phyloP scores from a whole-genome alignment of 192 early-diverging fungal species.

The Podila epigama region DNA sequence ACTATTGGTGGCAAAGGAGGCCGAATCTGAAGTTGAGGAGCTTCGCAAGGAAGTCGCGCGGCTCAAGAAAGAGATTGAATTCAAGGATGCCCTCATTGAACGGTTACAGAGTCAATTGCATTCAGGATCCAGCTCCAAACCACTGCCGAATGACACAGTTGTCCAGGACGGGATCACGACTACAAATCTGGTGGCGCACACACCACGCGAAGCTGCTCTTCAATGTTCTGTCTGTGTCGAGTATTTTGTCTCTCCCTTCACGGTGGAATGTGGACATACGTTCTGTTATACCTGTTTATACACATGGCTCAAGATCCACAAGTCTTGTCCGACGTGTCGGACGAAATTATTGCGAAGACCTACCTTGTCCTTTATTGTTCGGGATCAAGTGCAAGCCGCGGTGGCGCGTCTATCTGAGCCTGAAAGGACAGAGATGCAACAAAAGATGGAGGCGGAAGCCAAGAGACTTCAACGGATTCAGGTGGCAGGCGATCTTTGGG shows the following conservation, averaged over 20 bases:
- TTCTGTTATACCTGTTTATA: slow-evolving; percentile 49
- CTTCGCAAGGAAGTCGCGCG: slow-evolving; percentile 24
- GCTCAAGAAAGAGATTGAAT: slow-evolving; percentile 39
- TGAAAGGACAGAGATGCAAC: slow-evolving; percentile 3
- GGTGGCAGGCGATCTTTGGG: slow-evolving; percentile 23
- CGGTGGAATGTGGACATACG: slow-evolving; percentile 49
- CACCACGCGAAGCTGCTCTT: slow-evolving; percentile 7
- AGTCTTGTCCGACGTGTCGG: slow-evolving; percentile 50
- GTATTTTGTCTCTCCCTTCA: slow-evolving; percentile 45
- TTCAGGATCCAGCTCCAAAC: not conserved
- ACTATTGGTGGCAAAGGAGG: slow-evolving; percentile 23
- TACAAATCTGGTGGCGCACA: too few species aligned
- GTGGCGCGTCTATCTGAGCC: slow-evolving; percentile 24
- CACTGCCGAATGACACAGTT: not conserved
- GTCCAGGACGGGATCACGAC: too few species aligned
- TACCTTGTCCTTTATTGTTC: slow-evolving; percentile 40
- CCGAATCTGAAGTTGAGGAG: slow-evolving; percentile 31
- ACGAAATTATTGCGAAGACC: slow-evolving; percentile 40
- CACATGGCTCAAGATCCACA: slow-evolving; percentile 46
- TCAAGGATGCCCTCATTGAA: slow-evolving; percentile 40
- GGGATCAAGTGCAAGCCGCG: slow-evolving; percentile 44
- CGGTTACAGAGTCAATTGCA: slow-evolving; percentile 9
- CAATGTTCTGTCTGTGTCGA: slow-evolving; percentile 50
- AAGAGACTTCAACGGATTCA: slow-evolving; percentile 13
- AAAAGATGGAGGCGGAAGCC: slow-evolving; percentile 23